Conservation (phyloP, 805 yeast genomes). For the Kazachstania martiniae region DNA sequence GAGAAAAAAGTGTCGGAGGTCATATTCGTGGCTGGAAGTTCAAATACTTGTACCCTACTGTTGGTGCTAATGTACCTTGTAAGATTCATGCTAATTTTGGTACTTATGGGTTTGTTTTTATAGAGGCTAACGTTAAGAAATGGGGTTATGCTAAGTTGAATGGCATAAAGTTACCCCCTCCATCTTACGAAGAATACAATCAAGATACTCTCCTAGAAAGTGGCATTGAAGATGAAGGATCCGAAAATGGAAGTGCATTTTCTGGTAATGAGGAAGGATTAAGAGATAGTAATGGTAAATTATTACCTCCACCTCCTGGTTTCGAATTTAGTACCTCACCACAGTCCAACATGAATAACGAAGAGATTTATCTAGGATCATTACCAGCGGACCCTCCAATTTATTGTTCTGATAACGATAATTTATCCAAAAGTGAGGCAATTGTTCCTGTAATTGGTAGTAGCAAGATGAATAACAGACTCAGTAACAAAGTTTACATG, state of each 20-base stretch:
- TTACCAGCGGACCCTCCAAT: constrained; percentile 31
- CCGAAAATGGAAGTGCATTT: constrained; percentile 21
- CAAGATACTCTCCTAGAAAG: constrained; percentile 70
- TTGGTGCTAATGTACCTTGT: constrained; percentile 79
- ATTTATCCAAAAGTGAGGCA: neutral
- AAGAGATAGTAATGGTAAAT: constrained; percentile 17
- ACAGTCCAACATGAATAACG: constrained; percentile 8
- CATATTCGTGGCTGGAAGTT: constrained; percentile 63
- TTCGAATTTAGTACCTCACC: constrained; percentile 27
- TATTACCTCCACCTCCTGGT: constrained; percentile 30
- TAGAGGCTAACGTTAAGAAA: constrained; percentile 86
- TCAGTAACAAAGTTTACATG: constrained; percentile 3
- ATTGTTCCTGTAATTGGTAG: neutral
- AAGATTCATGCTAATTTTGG: constrained; percentile 84
- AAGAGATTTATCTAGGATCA: constrained; percentile 26
- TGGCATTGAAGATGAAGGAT: constrained; percentile 30
- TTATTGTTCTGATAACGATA: constrained; percentile 22
- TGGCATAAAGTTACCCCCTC: constrained; percentile 88
- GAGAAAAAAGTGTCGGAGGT: constrained; percentile 73
- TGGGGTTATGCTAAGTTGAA: constrained; percentile 93
- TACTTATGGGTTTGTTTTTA: constrained; percentile 77
- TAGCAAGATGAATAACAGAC: constrained; percentile 1
- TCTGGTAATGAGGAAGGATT: constrained; percentile 16
- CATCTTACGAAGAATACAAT: constrained; percentile 73
- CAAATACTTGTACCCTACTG: constrained; percentile 69